Conservation (phyloP, 2,329 filamentous ascomycete species). For the Akanthomyces uredinophilus region DNA sequence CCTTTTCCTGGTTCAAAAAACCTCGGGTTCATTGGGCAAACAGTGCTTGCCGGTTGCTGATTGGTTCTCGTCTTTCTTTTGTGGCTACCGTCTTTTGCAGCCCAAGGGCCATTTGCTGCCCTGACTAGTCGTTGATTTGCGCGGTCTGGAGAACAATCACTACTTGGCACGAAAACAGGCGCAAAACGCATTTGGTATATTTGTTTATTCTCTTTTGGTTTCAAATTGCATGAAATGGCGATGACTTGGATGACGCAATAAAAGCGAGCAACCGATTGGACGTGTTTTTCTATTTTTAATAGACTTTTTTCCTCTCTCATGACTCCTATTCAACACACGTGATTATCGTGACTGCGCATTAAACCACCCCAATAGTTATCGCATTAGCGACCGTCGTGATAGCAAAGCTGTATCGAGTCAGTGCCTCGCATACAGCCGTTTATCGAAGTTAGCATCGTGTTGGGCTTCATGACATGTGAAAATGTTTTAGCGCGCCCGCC, state of each 20-base stretch:
- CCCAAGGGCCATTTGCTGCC: background rate
- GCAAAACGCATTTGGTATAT: constrained; percentile 1
- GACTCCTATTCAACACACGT: background rate
- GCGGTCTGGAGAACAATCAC: background rate
- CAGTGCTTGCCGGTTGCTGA: constrained; percentile 13
- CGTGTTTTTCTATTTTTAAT: constrained; percentile 14
- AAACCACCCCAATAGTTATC: background rate
- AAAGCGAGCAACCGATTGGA: constrained; percentile 15
- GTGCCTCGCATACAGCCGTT: background rate
- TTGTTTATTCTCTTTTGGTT: constrained; percentile 4
- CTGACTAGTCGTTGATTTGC: background rate
- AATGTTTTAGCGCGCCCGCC: background rate
- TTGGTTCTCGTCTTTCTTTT: constrained; percentile 11
- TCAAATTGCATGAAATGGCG: constrained; percentile 15
- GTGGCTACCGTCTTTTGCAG: constrained; percentile 1
- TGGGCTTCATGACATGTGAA: background rate
- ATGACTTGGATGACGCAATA: constrained; percentile 17
- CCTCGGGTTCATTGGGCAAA: constrained; percentile 8
- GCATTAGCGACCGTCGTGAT: background rate
- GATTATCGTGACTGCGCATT: background rate
- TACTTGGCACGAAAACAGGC: constrained; percentile 2
- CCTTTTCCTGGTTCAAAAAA: background rate
- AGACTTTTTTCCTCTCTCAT: background rate
- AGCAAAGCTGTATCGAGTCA: background rate
- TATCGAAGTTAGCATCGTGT: too few relatives aligned